Percentiles rank a stretch among this genome's conserved stretches.
Evolutionary conservation across 2,329 filamentous ascomycete genomes (phyloP).

Genomic region (Colletotrichum brevisporum): DNA sequence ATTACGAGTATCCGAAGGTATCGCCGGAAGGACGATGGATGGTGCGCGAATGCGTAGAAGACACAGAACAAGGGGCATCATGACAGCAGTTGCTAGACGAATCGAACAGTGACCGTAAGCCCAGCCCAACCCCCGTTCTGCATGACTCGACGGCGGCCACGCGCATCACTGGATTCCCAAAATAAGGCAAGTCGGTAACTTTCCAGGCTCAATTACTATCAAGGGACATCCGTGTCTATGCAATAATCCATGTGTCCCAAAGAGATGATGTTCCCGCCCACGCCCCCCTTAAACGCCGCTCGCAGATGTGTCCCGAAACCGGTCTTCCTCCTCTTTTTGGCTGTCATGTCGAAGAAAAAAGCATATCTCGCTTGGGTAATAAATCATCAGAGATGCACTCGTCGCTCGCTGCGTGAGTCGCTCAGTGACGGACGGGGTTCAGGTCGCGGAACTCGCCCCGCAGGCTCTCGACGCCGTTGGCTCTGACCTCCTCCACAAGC

Average conservation of each 20-base stretch:
- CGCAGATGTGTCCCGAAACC: conserved; percentile 1
- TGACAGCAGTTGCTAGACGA: too few relatives aligned
- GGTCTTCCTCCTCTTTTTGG: conserved; percentile 2
- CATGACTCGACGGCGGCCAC: conserved; percentile 24
- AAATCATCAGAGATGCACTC: too few relatives aligned
- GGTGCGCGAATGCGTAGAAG: too few relatives aligned
- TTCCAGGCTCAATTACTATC: conserved; percentile 22
- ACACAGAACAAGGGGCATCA: too few relatives aligned
- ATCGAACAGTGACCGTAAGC: too few relatives aligned
- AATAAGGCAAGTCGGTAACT: conserved; percentile 10
- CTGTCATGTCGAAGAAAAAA: too few relatives aligned
- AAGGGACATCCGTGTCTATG: conserved; percentile 36
- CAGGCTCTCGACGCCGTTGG: conserved; percentile 43
- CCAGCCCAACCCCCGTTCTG: neutral
- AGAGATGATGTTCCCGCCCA: neutral
- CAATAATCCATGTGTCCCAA: conserved; percentile 23
- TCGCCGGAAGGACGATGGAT: too few relatives aligned
- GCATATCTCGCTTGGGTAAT: too few relatives aligned
- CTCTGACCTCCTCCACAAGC: conserved; percentile 45
- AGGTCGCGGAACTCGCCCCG: conserved; percentile 46
- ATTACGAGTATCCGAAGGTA: neutral
- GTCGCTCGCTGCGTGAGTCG: neutral
- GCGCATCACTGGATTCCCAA: neutral
- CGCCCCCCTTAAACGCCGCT: conserved; percentile 22
- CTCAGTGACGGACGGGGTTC: conserved; percentile 40